phyloP scores from a whole-genome alignment of 805 yeast species.

The Ogataea sp. region DNA sequence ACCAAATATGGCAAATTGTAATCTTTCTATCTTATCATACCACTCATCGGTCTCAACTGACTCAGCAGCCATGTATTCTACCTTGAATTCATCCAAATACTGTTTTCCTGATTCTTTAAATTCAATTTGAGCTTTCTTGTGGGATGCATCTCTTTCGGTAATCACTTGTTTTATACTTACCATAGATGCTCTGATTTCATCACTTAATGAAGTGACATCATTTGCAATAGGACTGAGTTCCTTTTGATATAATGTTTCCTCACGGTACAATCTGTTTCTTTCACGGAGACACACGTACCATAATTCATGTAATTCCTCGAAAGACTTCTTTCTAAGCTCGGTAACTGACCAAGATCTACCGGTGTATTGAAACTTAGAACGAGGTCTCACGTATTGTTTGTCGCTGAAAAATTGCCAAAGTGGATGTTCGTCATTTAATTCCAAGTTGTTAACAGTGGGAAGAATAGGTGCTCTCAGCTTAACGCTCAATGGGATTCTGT shows the following conservation, averaged over 20 bases:
- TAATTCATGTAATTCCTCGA: conserved; percentile 82
- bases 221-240: conserved; percentile 19
- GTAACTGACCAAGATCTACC: conserved; percentile 83
- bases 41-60: conserved; percentile 47
- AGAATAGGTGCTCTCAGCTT: conserved; percentile 73
- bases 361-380: conserved; percentile 41
- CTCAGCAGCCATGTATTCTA: conserved; percentile 47
- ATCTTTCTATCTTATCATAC: conserved; percentile 65
- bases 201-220: conserved; percentile 20
- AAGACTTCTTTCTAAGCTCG: conserved; percentile 84
- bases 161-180: conserved; percentile 79
- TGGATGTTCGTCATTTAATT: conserved; percentile 80
- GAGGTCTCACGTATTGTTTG: conserved; percentile 50
- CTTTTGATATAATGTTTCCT: conserved; percentile 49
- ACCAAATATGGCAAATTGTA: conserved; percentile 81
- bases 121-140: conserved; percentile 45
- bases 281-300: conserved; percentile 88
- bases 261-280: conserved; percentile 72
- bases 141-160: conserved; percentile 75
- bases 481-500: conserved; percentile 37
- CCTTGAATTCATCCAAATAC: conserved; percentile 50
- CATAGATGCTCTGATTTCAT: conserved; percentile 53
- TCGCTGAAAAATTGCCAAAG: conserved; percentile 85
- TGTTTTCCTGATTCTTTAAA: conserved; percentile 34
- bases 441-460: conserved; percentile 69